A percentile compares a stretch with the other conserved stretches of the same genome.
phyloP scores from a whole-genome alignment of 2,329 filamentous ascomycete species.

The Pseudopyrenochaeta lycopersici region DNA sequence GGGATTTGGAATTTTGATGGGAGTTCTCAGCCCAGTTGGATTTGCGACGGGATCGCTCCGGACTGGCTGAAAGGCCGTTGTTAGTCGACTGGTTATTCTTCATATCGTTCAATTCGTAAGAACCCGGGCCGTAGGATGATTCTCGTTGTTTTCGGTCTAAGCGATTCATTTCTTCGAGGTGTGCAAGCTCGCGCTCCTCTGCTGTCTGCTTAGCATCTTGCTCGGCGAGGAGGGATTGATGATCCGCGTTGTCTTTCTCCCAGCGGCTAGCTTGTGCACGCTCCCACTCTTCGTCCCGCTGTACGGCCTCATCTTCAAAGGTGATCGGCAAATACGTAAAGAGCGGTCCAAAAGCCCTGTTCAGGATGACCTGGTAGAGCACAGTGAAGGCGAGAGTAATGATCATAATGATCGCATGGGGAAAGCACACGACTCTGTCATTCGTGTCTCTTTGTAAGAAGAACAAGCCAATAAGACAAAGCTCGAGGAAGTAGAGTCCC shows the following conservation, averaged over 20 bases:
- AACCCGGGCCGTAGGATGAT: conserved; percentile 20
- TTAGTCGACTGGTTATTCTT: conserved; percentile 16
- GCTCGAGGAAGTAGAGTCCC: conserved; percentile 92
- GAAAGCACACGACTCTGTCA: conserved; percentile 66
- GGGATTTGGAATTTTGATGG: conserved; percentile 36
- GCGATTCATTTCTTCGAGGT: conserved; percentile 37
- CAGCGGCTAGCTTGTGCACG: conserved; percentile 77
- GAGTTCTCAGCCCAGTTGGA: conserved; percentile 42
- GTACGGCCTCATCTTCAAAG: conserved; percentile 90
- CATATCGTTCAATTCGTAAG: conserved; percentile 41
- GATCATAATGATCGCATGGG: conserved; percentile 88
- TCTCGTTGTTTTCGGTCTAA: conserved; percentile 13
- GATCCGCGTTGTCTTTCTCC: conserved; percentile 64
- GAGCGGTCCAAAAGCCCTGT: conserved; percentile 83
- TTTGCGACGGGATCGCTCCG: conserved; percentile 27
- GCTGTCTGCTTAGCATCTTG: conserved; percentile 39
- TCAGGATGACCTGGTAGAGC: conserved; percentile 82
- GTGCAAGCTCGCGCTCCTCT: conserved; percentile 44
- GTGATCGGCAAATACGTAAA: conserved; percentile 92
- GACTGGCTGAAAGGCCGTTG: conserved; percentile 19
- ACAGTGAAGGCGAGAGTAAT: conserved; percentile 74
- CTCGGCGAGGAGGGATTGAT: conserved; percentile 48
- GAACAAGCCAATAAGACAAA: conserved; percentile 89
- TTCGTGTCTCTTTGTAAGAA: conserved; percentile 74
- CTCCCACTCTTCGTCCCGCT: conserved; percentile 90